A percentile compares a stretch with the other conserved stretches of the same genome.
Conservation (phyloP, 1,139 yeast species). For the Geotrichum bryndzae region DNA sequence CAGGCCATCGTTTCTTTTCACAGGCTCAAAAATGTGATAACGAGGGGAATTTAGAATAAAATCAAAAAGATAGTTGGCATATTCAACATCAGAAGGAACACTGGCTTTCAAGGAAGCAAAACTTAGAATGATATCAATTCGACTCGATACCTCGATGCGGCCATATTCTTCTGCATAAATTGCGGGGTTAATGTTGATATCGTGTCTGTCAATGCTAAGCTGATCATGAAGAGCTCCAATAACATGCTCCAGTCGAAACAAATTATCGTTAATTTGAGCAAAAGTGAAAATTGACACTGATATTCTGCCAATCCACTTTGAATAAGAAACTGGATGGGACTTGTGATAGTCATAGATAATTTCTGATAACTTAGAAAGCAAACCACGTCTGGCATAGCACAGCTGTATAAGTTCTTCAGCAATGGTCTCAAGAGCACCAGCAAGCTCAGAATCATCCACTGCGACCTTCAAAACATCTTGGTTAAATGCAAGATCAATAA, state of each 20-base stretch:
- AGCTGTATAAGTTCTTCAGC: slow-evolving; percentile 32
- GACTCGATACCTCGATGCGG: slow-evolving; percentile 50
- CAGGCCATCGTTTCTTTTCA: slow-evolving; percentile 53
- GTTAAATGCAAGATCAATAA: slow-evolving; percentile 47
- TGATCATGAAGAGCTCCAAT: slow-evolving; percentile 49
- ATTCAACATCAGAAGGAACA: slow-evolving; percentile 33
- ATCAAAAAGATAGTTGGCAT: slow-evolving; percentile 41
- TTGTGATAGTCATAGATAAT: slow-evolving; percentile 39
- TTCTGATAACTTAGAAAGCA: slow-evolving; percentile 55
- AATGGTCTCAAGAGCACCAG: slow-evolving; percentile 23
- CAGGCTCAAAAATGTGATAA: slow-evolving; percentile 45
- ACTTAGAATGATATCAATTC: slow-evolving; percentile 36
- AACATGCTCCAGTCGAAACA: slow-evolving; percentile 56
- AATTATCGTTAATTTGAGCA: slow-evolving; percentile 50
- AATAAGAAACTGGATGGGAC: slow-evolving; percentile 34
- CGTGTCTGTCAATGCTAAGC: slow-evolving; percentile 3
- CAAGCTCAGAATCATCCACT: slow-evolving; percentile 13
- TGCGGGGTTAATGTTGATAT: slow-evolving; percentile 19
- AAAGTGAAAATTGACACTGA: slow-evolving; percentile 45
- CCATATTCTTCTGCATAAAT: slow-evolving; percentile 55
- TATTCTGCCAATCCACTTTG: slow-evolving; percentile 52
- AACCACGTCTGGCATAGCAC: slow-evolving; percentile 60
- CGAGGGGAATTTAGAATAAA: slow-evolving; percentile 42
- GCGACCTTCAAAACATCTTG: slow-evolving; percentile 29
- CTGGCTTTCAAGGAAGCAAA: slow-evolving; percentile 42